Evolutionary conservation across 768 basidiomycete genomes (phyloP).

Genomic region (Tephrocybe rancida): DNA sequence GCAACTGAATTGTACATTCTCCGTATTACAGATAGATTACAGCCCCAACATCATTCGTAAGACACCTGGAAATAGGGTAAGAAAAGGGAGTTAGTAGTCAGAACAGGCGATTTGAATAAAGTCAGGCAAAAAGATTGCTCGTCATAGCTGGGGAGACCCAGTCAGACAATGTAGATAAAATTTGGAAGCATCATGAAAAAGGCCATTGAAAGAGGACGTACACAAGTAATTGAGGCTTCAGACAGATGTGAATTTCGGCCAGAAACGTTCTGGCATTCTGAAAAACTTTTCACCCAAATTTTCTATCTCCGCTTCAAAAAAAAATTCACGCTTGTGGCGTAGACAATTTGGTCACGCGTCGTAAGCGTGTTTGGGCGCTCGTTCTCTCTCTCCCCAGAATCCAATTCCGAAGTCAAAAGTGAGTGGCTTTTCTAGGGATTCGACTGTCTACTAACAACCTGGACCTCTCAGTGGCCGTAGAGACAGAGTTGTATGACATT

Average conservation of each 20-base stretch:
- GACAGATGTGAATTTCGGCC: neutral
- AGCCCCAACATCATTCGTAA: neutral
- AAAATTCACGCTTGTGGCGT: constrained; percentile 22
- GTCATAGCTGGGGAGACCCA: constrained; percentile 51
- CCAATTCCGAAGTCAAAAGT: constrained; percentile 1
- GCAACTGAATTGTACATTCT: constrained; percentile 21
- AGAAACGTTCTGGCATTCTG: neutral
- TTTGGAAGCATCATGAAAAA: constrained; percentile 55
- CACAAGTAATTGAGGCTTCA: neutral
- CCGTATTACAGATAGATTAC: constrained; percentile 9
- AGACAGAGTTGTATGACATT: constrained; percentile 86
- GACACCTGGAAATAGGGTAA: constrained; percentile 1
- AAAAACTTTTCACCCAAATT: neutral
- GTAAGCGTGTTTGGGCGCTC: neutral
- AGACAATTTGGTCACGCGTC: constrained; percentile 10
- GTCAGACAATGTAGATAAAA: constrained; percentile 96
- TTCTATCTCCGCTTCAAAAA: constrained; percentile 38
- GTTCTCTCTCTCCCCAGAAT: neutral
- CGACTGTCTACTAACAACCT: neutral
- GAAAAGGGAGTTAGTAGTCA: constrained; percentile 8
- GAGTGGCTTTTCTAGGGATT: neutral
- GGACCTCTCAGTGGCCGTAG: constrained; percentile 57
- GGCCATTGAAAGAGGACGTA: constrained; percentile 4
- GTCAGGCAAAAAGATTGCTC: constrained; percentile 32
- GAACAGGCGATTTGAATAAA: constrained; percentile 4